Evolutionary conservation across 225 moss, liverwort and hornwort genomes (phyloP).

Genomic region (Ulota crispa): DNA sequence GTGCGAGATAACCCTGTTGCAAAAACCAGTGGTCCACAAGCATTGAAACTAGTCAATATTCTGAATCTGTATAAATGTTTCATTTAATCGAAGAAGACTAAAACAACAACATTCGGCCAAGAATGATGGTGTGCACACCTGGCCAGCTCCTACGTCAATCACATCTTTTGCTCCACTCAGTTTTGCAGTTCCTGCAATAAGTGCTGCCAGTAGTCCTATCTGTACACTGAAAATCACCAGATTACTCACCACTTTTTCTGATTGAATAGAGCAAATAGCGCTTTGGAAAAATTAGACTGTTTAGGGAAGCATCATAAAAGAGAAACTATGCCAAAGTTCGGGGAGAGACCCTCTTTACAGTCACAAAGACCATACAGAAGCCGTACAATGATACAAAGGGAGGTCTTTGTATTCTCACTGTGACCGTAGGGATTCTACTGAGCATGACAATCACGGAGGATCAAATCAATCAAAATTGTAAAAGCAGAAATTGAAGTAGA

Average conservation of each 20-base stretch:
- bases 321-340: not conserved
- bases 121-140: slow-evolving; percentile 35
- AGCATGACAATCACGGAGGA: not conserved
- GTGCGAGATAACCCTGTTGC: slow-evolving; percentile 59
- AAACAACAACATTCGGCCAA: not conserved
- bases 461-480: not conserved
- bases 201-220: slow-evolving; percentile 54
- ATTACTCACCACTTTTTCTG: slow-evolving; percentile 27
- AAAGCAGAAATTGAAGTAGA: not conserved
- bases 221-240: slow-evolving; percentile 36
- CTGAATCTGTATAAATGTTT: not conserved
- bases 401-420: not conserved
- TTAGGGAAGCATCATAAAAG: not conserved
- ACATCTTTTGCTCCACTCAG: slow-evolving; percentile 42
- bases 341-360: not conserved
- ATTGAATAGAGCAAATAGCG: not conserved
- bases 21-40: slow-evolving; percentile 8
- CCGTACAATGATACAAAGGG: not conserved
- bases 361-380: not conserved
- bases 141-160: slow-evolving; percentile 69
- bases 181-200: slow-evolving; percentile 48
- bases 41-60: not conserved
- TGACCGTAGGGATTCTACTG: not conserved
- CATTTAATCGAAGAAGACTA: not conserved
- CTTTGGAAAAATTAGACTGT: not conserved